These are phyloP conservation scores for Plasmodium malariae DNA, from an alignment of 169 alveolate species.

Conservation along the genomic window DNA sequence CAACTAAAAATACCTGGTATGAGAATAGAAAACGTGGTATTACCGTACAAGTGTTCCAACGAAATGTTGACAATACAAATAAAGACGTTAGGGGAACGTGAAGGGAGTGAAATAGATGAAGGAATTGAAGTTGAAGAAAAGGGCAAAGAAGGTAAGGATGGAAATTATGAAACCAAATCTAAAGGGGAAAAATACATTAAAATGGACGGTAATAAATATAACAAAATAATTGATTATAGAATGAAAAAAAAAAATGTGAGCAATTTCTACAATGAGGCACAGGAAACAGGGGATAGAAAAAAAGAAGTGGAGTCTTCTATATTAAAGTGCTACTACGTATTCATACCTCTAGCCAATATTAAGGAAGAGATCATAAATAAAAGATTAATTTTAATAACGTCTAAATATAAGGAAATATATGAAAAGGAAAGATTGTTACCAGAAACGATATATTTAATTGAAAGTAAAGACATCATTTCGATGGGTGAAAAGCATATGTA, in stretches of 20 bases:
- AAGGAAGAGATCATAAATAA: constrained; percentile 37
- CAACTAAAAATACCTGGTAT: constrained; percentile 65
- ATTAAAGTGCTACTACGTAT: constrained; percentile 28
- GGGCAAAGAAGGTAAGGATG: background rate
- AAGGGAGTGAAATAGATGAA: background rate
- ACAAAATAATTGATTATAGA: background rate
- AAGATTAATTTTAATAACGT: constrained; percentile 28
- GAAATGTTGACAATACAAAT: constrained; percentile 50
- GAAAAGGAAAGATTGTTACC: constrained; percentile 56
- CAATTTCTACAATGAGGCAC: background rate
- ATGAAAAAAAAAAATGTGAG: no score
- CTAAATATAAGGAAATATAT: constrained; percentile 33
- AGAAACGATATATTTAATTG: constrained; percentile 45
- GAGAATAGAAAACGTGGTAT: constrained; percentile 54
- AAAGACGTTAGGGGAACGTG: constrained; percentile 17
- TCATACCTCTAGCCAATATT: constrained; percentile 40
- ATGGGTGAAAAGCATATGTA: constrained; percentile 44
- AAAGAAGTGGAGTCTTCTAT: background rate
- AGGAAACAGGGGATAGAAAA: background rate
- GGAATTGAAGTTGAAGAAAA: background rate
- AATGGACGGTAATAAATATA: background rate
- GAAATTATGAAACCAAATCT: background rate
- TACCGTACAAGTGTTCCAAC: constrained; percentile 43
- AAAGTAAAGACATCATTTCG: constrained; percentile 23
- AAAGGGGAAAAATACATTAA: background rate